phyloP scores from a whole-genome alignment of 305 asterid genomes.

The Andrographis paniculata region DNA sequence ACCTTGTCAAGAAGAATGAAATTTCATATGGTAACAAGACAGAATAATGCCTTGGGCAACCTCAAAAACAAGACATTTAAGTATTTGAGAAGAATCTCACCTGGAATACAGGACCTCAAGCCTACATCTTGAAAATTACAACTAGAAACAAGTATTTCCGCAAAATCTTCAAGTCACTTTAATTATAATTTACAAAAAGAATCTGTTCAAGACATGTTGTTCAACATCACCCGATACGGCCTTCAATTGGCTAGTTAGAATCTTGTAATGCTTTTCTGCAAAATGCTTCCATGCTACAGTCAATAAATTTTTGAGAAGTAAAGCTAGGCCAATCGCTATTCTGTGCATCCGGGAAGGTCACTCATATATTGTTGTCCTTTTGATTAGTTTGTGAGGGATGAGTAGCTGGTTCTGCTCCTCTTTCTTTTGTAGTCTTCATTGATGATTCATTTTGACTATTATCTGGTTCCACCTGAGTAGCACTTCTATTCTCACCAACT shows the following conservation, averaged over 20 bases:
- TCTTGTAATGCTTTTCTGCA: slow-evolving; percentile 1
- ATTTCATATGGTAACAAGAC: slow-evolving; percentile 1
- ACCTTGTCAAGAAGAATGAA: not conserved
- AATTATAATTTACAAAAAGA: slow-evolving; percentile 8
- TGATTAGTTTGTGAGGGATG: slow-evolving; percentile 12
- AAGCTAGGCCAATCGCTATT: slow-evolving; percentile 7
- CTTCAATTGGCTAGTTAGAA: not conserved
- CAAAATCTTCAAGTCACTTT: slow-evolving; percentile 3
- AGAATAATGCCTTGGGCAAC: not conserved
- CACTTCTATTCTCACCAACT: slow-evolving; percentile 11
- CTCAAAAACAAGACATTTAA: not conserved
- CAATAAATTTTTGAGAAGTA: not conserved
- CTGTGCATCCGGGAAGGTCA: slow-evolving; percentile 14
- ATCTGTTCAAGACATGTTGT: slow-evolving; percentile 4
- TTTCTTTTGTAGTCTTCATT: slow-evolving; percentile 16
- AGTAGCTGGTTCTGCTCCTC: slow-evolving; percentile 14
- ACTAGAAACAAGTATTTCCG: slow-evolving; percentile 2
- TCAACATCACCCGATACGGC: slow-evolving; percentile 6
- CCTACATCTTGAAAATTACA: slow-evolving; percentile 2
- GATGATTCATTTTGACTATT: slow-evolving; percentile 12
- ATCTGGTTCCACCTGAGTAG: slow-evolving; percentile 17
- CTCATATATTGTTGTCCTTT: slow-evolving; percentile 17
- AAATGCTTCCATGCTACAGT: slow-evolving; percentile 8
- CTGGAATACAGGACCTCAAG: not conserved
- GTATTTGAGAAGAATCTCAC: not conserved